A percentile compares a stretch with the other conserved stretches of the same genome.
Conservation (phyloP, 768 basidiomycete species). For the Postia placenta region DNA sequence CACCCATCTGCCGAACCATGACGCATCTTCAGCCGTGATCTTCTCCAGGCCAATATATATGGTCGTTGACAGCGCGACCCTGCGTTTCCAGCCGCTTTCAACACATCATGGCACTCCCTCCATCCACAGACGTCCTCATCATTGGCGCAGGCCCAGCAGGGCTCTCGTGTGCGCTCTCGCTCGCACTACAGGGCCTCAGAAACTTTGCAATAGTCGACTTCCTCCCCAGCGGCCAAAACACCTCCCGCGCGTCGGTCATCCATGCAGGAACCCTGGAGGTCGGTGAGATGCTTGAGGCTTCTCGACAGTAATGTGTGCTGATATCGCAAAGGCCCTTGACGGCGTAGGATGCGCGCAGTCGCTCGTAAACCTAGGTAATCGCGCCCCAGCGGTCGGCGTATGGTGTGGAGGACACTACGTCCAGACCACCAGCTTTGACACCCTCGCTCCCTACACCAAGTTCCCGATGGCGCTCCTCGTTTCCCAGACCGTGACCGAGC, state of each 20-base stretch:
- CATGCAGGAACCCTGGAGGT: conserved; percentile 53
- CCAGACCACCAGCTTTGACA: conserved; percentile 24
- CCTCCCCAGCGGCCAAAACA: conserved; percentile 23
- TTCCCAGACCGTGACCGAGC: conserved; percentile 41
- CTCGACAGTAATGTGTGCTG: conserved; percentile 12
- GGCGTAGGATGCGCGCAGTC: conserved; percentile 35
- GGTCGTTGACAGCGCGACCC: too few species aligned
- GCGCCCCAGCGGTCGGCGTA: conserved; percentile 21
- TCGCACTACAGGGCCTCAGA: conserved; percentile 34
- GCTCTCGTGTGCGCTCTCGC: conserved; percentile 39
- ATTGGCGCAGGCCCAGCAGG: conserved; percentile 48
- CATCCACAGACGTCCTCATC: conserved; percentile 36
- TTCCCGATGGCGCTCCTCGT: conserved; percentile 37
- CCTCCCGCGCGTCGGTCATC: conserved; percentile 39
- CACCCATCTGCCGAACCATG: neutral
- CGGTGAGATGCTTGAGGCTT: neutral
- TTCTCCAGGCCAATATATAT: neutral
- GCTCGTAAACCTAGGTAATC: conserved; percentile 32
- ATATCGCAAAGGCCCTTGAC: conserved; percentile 35
- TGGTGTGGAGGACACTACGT: conserved; percentile 26
- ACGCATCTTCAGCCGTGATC: neutral
- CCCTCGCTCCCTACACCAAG: conserved; percentile 34
- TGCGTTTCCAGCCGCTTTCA: too few species aligned
- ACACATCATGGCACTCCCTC: conserved; percentile 25
- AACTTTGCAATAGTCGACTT: conserved; percentile 42